Base-by-base conservation (phyloP, 2,329 filamentous ascomycete species). In the Pseudopithomyces chartarum region DNA sequence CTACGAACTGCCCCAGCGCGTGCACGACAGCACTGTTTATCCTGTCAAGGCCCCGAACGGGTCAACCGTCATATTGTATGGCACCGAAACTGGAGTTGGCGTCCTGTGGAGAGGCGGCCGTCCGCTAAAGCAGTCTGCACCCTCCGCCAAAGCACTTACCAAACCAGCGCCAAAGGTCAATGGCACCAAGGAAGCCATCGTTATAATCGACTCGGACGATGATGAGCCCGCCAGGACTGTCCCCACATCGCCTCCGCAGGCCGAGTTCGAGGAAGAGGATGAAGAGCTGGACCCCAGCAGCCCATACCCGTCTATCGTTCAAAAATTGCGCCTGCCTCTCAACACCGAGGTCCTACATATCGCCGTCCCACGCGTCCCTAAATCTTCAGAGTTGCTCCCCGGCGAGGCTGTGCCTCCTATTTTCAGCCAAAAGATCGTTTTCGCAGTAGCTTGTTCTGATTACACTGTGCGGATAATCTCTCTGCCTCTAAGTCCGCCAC, bases 101-200 rank as follows among this genome's bases (percentile, higher is more conserved):
- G 73, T 88, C 47, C 63, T 86, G 29, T 89, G 86, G 86, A 79
- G 84, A 71, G 85, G 85, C 42, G 86, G 86, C 3, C 79, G 77
- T 29, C 73, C 76, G 1, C 78, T 84, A 54, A 80, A 80, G 60
- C 61, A 66, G 52, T 52, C 56, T 47, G 59, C 65, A 32, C 55
- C 62, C 6, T 52, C 65, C 22, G 63, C 68, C n/a, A 65, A 68
- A 55, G 66, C 68, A 57, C 64, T 70, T 22, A 58, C 70, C 23
- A 70, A 69, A 63, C 67, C 68, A 36, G 64, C 60, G 12, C 58
- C 71, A 40, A 77, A 76, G 56, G 67, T 75, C 61, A 80, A 81
- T 60, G 79, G 77, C 43, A 73, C 65, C 20, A 76, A 61, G 63
- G 80, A 85, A 63, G 72, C 76, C 13, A 74, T 84, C 54, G 84